phyloP scores from a whole-genome alignment of 768 basidiomycete species.

The Suillus luteus region DNA sequence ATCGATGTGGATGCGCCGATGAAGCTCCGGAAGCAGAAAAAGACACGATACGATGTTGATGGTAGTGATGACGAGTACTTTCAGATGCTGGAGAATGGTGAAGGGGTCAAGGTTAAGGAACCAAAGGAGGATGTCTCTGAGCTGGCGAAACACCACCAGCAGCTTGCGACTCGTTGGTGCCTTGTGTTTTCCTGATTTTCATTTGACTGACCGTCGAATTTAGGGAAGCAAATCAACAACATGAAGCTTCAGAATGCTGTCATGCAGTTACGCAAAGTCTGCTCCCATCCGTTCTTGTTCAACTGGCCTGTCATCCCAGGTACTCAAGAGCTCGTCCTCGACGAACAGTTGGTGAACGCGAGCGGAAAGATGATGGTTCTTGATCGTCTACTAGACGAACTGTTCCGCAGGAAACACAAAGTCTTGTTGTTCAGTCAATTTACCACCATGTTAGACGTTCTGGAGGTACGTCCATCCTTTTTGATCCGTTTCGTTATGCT shows the following conservation, averaged over 20 bases:
- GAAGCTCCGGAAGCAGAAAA: conserved; percentile 37
- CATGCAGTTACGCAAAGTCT: conserved; percentile 97
- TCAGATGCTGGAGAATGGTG: conserved; percentile 54
- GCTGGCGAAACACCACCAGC: conserved; percentile 57
- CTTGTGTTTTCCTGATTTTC: conserved; percentile 15
- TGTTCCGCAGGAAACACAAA: conserved; percentile 82
- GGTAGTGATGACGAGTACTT: conserved; percentile 66
- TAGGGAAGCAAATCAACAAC: conserved; percentile 86
- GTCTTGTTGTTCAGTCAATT: conserved; percentile 92
- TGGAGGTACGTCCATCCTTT: conserved; percentile 59
- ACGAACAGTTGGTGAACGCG: conserved; percentile 75
- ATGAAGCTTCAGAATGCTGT: conserved; percentile 93
- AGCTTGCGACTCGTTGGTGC: conserved; percentile 60
- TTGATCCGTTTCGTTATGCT: background rate
- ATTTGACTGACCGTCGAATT: background rate
- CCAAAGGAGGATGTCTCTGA: conserved; percentile 50
- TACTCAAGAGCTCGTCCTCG: conserved; percentile 44
- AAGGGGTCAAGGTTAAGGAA: conserved; percentile 38
- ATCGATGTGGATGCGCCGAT: conserved; percentile 36
- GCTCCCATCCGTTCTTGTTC: conserved; percentile 91
- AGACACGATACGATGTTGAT: conserved; percentile 52
- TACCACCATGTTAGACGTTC: conserved; percentile 93
- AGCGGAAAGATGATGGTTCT: conserved; percentile 99
- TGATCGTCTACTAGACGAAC: conserved; percentile 79
- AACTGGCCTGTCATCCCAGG: conserved; percentile 73